These are phyloP conservation scores for Lasiodiplodia hormozganensis DNA, from an alignment of 2,329 filamentous ascomycete genomes.

Conservation along the genomic window DNA sequence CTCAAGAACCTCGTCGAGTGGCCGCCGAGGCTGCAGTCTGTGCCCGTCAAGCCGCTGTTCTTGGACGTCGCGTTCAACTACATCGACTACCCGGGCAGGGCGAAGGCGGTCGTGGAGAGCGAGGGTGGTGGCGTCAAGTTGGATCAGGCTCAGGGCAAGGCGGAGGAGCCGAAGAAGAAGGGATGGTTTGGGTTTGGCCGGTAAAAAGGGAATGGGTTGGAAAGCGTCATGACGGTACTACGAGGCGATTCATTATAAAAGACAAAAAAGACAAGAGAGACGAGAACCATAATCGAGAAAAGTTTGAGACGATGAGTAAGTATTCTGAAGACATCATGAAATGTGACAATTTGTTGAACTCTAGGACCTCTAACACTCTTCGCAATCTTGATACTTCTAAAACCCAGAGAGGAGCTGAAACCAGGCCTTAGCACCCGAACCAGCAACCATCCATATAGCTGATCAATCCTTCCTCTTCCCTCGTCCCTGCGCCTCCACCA, in stretches of 20 bases:
- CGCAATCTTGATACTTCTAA: background rate
- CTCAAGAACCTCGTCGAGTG: conserved; percentile 83
- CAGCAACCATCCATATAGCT: background rate
- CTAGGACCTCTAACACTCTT: background rate
- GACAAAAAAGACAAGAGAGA: conserved; percentile 7
- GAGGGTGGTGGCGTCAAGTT: conserved; percentile 29
- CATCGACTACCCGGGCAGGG: conserved; percentile 82
- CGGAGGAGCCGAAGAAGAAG: conserved; percentile 53
- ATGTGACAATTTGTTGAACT: background rate
- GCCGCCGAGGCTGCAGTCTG: conserved; percentile 79
- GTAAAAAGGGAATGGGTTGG: conserved; percentile 34
- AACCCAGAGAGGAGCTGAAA: background rate
- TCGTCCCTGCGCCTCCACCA: conserved; percentile 32
- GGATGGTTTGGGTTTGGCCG: conserved; percentile 61
- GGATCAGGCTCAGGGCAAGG: conserved; percentile 33
- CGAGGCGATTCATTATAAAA: background rate
- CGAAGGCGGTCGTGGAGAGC: conserved; percentile 40
- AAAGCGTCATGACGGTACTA: background rate
- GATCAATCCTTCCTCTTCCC: background rate
- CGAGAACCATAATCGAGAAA: background rate
- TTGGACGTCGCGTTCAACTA: conserved; percentile 98
- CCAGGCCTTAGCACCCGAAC: too few species aligned
- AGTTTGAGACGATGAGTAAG: background rate
- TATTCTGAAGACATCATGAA: background rate
- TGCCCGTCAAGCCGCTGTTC: conserved; percentile 95